These are phyloP conservation scores for Isatis lusitanica DNA, from an alignment of 441 rosid genomes.

Conservation along the genomic window DNA sequence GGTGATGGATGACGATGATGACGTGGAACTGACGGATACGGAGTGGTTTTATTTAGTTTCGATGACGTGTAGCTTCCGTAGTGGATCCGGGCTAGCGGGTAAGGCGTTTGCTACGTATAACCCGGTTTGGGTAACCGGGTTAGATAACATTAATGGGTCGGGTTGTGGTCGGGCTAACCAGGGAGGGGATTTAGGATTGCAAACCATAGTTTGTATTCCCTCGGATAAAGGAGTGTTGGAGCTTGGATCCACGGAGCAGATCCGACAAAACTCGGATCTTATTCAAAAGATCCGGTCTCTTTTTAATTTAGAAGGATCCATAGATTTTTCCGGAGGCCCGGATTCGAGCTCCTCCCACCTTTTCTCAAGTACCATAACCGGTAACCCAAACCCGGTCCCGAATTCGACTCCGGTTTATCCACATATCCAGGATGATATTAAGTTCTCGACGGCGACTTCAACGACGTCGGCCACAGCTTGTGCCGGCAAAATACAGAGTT, in stretches of 20 bases:
- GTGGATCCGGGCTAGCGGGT: constrained; percentile 65
- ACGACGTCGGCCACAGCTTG: constrained; percentile 40
- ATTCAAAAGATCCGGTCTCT: constrained; percentile 59
- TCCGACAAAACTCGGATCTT: constrained; percentile 65
- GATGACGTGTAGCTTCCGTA: constrained; percentile 73
- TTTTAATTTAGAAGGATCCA: constrained; percentile 48
- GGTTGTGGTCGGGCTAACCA: constrained; percentile 69
- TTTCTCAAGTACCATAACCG: constrained; percentile 21
- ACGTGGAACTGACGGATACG: constrained; percentile 79
- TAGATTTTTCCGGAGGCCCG: constrained; percentile 45
- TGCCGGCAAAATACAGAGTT: constrained; percentile 34
- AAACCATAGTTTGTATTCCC: constrained; percentile 76
- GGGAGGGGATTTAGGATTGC: constrained; percentile 69
- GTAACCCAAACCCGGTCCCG: background rate
- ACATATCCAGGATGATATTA: background rate
- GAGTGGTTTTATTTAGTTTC: constrained; percentile 90
- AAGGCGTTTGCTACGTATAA: constrained; percentile 53
- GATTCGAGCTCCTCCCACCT: background rate
- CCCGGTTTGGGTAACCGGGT: constrained; percentile 73
- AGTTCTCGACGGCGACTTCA: constrained; percentile 27
- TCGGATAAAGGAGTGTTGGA: constrained; percentile 77
- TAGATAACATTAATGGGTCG: constrained; percentile 50
- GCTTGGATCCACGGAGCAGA: constrained; percentile 75
- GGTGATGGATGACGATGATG: constrained; percentile 26
- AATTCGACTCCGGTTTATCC: background rate